phyloP scores from a whole-genome alignment of 2,329 filamentous ascomycete species.

The Huntiella omanensis region DNA sequence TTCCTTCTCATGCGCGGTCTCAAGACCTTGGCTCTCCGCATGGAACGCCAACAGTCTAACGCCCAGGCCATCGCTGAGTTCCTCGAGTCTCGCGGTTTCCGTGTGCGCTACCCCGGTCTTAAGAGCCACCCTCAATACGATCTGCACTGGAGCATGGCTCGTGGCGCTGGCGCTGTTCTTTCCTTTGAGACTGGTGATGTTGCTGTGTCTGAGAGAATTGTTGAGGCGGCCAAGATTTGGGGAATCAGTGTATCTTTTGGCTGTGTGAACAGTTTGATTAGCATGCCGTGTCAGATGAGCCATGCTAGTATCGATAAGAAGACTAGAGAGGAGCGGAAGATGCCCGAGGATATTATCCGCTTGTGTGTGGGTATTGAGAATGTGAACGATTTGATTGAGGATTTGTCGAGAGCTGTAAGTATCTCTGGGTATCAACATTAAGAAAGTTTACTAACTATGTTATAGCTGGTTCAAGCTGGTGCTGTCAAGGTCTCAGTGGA shows the following conservation, averaged over 20 bases:
- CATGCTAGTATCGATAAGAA: constrained; percentile 96
- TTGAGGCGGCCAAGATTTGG: constrained; percentile 81
- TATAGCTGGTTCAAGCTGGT: constrained; percentile 75
- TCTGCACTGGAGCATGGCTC: constrained; percentile 85
- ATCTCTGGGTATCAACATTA: neutral
- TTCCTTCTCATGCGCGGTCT: constrained; percentile 90
- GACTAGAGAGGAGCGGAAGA: constrained; percentile 68
- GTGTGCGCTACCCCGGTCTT: constrained; percentile 83
- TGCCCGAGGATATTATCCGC: constrained; percentile 93
- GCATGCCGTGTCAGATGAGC: constrained; percentile 99
- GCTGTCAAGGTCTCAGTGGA: constrained; percentile 75
- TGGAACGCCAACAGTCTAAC: constrained; percentile 95
- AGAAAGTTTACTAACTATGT: constrained; percentile 14
- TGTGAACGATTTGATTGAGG: constrained; percentile 75
- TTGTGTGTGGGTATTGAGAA: constrained; percentile 96
- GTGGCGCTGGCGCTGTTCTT: constrained; percentile 82
- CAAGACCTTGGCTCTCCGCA: constrained; percentile 91
- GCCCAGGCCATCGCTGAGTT: constrained; percentile 83
- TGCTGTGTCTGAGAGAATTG: constrained; percentile 70
- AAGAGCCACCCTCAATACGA: constrained; percentile 94
- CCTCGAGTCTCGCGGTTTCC: constrained; percentile 78
- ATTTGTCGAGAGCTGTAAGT: constrained; percentile 76
- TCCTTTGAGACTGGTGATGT: constrained; percentile 91
- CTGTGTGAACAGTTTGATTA: constrained; percentile 95
- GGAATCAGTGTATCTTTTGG: constrained; percentile 95